Evolutionary conservation across 2,329 filamentous ascomycete species (phyloP).

Genomic region (Lachnellula arida): DNA sequence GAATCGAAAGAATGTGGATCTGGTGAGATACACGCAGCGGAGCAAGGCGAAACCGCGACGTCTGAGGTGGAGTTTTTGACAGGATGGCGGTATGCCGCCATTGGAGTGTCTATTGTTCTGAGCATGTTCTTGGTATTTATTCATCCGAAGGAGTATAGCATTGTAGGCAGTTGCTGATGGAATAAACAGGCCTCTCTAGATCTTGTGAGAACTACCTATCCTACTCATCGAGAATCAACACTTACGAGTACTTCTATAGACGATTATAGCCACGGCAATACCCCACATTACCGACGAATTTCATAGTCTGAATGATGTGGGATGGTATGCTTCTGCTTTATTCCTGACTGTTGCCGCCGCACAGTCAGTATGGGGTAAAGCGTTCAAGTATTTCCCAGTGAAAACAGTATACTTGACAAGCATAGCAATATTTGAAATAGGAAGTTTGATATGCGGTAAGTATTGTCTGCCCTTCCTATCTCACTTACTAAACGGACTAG

Average conservation of each 20-base stretch:
- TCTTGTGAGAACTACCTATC: not conserved
- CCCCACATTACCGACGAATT: conserved; percentile 9
- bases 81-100: not conserved
- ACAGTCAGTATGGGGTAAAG: conserved; percentile 3
- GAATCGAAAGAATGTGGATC: no score
- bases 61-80: not conserved
- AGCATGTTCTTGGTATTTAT: conserved; percentile 1
- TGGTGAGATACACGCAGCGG: no score
- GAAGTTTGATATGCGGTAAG: conserved; percentile 31
- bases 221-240: not conserved
- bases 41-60: not conserved
- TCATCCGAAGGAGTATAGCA: no score
- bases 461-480: not conserved
- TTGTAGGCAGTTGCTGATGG: no score
- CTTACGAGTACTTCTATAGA: conserved; percentile 26
- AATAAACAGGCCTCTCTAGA: not conserved
- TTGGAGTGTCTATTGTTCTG: not conserved
- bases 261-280: conserved; percentile 37
- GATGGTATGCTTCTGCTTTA: conserved; percentile 54
- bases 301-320: conserved; percentile 29
- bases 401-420: conserved; percentile 20
- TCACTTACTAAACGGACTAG: not conserved
- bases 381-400: conserved; percentile 17
- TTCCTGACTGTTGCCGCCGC: conserved; percentile 39
- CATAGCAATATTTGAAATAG: conserved; percentile 29